phyloP scores from a whole-genome alignment of 2,329 filamentous ascomycete genomes.

The Paraphaeosphaeria minitans region DNA sequence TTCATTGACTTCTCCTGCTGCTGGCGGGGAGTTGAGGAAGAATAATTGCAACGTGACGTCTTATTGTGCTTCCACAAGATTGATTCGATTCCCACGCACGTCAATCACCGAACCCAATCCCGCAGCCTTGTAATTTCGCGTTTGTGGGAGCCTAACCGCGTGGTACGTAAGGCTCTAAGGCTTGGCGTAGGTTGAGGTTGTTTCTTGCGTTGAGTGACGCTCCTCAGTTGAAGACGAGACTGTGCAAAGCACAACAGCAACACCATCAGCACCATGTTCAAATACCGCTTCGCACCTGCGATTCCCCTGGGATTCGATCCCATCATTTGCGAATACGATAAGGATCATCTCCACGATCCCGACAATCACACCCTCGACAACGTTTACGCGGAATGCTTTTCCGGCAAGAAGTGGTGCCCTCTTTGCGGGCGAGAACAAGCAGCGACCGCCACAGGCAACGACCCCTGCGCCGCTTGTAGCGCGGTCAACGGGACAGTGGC shows the following conservation, averaged over 20 bases:
- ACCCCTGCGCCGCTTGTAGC: too few relatives aligned
- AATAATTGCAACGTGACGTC: background rate
- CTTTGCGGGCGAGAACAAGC: too few relatives aligned
- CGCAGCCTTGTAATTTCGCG: background rate
- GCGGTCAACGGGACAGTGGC: too few relatives aligned
- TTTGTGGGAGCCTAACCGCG: background rate
- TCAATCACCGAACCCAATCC: background rate
- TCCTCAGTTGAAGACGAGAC: background rate
- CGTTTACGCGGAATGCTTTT: too few relatives aligned
- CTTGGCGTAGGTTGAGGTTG: background rate
- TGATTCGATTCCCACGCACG: background rate
- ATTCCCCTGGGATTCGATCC: background rate
- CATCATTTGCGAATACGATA: background rate
- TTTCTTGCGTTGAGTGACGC: background rate
- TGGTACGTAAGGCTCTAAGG: background rate
- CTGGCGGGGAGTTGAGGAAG: slow-evolving; percentile 3
- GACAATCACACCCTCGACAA: too few relatives aligned
- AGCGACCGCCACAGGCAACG: too few relatives aligned
- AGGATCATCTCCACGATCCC: background rate
- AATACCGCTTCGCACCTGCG: background rate
- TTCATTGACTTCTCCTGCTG: background rate
- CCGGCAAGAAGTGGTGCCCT: too few relatives aligned
- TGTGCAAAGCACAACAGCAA: background rate
- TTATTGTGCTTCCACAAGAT: background rate
- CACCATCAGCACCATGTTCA: background rate